Evolutionary conservation across 2,329 filamentous ascomycete genomes (phyloP).

Genomic region (Xylariales sp.): DNA sequence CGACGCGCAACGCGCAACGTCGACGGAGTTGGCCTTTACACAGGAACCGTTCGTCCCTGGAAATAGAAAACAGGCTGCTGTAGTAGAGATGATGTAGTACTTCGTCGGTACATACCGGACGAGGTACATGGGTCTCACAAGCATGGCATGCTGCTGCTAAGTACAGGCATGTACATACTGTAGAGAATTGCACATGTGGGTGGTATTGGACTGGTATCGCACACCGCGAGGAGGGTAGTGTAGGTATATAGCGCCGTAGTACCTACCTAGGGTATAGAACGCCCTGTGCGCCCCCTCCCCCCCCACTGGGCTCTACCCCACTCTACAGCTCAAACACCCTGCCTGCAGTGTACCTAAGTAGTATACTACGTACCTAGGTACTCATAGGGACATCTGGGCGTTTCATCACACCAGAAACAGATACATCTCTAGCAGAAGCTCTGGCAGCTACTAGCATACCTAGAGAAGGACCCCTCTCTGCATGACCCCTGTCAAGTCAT

Average conservation of each 20-base stretch:
- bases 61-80: not conserved
- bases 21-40: not conserved
- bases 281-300: not conserved
- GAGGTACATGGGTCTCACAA: constrained; percentile 2
- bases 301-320: not conserved
- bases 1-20: not conserved
- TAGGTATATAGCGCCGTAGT: too few relatives aligned
- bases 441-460: not conserved
- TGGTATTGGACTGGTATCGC: not conserved
- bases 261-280: not conserved
- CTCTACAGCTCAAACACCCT: constrained; percentile 1
- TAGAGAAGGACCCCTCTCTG: constrained; percentile 13
- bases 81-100: not conserved
- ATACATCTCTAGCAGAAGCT: not conserved
- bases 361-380: constrained; percentile 27
- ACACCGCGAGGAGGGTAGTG: not conserved
- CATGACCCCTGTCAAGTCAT: constrained; percentile 6
- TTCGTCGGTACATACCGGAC: not conserved
- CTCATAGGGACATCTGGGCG: constrained; percentile 15
- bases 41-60: constrained; percentile 12
- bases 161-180: not conserved
- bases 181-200: too few relatives aligned
- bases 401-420: constrained; percentile 22
- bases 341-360: constrained; percentile 8
- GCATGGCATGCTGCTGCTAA: not conserved